Evolutionary conservation across 73 alveolate species (phyloP).

Genomic region (Paraurostyla sp.): DNA sequence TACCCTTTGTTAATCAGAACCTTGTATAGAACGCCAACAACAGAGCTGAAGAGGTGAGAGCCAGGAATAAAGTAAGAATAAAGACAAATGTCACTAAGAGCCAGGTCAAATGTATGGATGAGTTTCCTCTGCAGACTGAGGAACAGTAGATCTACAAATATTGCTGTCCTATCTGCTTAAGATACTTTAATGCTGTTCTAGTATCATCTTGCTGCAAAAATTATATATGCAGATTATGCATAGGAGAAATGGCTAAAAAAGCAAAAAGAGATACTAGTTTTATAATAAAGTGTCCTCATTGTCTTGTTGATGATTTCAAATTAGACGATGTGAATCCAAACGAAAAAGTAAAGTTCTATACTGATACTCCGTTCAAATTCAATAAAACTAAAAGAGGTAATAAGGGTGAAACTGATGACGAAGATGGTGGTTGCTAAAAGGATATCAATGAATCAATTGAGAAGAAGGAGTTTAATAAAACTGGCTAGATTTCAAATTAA

Average conservation of each 20-base stretch:
- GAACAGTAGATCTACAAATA: slow-evolving; percentile 21
- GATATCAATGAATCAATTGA: neutral
- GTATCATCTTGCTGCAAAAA: slow-evolving; percentile 52
- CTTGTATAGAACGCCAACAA: neutral
- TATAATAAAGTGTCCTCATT: slow-evolving; percentile 57
- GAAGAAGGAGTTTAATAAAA: no score
- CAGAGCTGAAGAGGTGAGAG: slow-evolving; percentile 32
- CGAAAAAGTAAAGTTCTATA: slow-evolving; percentile 41
- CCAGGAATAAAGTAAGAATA: slow-evolving; percentile 52
- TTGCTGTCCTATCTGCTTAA: slow-evolving; percentile 63
- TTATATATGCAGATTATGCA: slow-evolving; percentile 56
- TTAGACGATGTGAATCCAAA: slow-evolving; percentile 56
- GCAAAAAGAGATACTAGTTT: slow-evolving; percentile 41
- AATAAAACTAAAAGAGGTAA: neutral
- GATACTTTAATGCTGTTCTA: slow-evolving; percentile 54
- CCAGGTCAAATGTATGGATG: slow-evolving; percentile 47
- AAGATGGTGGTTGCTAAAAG: neutral
- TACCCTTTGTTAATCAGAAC: neutral
- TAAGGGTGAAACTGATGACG: neutral
- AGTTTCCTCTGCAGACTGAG: slow-evolving; percentile 3
- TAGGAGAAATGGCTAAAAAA: slow-evolving; percentile 60
- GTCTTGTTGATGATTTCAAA: slow-evolving; percentile 23
- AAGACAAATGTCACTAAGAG: slow-evolving; percentile 12
- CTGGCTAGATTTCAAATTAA: neutral
- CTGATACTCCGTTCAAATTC: slow-evolving; percentile 47